Evolutionary conservation across 306 rosid genomes (phyloP).

Genomic region (Acacia acuminata): DNA sequence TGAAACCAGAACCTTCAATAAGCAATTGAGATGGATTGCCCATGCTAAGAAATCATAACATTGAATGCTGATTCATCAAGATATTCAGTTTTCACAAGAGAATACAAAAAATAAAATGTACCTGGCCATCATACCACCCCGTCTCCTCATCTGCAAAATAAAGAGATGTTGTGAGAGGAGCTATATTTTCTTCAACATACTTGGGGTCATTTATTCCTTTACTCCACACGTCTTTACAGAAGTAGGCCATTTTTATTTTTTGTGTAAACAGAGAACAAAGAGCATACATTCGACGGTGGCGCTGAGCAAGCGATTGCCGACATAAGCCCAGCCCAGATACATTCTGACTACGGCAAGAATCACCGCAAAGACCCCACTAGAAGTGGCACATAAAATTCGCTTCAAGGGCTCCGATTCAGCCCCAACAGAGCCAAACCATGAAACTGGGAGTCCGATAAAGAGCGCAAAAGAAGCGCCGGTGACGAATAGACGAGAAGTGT

Average conservation of each 20-base stretch:
- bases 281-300: constrained; percentile 89
- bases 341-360: constrained; percentile 81
- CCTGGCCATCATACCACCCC: constrained; percentile 99
- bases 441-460: constrained; percentile 78
- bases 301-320: constrained; percentile 91
- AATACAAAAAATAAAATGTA: constrained; percentile 24
- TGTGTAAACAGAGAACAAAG: neutral
- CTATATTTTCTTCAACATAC: neutral
- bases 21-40: neutral
- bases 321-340: constrained; percentile 98
- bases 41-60: neutral
- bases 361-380: constrained; percentile 70
- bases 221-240: neutral
- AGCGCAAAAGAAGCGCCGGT: constrained; percentile 75
- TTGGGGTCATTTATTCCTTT: neutral
- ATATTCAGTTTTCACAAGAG: neutral
- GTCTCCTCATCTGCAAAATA: constrained; percentile 84
- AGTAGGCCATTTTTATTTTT: neutral
- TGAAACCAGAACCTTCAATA: neutral
- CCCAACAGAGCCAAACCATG: constrained; percentile 76
- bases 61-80: neutral
- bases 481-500: constrained; percentile 58
- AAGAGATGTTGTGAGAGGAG: constrained; percentile 8
- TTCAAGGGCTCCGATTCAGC: constrained; percentile 68
- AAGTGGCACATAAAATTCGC: constrained; percentile 58